Evolutionary conservation across 2,329 filamentous ascomycete species (phyloP), one percentile per base, ranked within the genome.

Genomic region (Fusarium pseudoanthophilum): DNA sequence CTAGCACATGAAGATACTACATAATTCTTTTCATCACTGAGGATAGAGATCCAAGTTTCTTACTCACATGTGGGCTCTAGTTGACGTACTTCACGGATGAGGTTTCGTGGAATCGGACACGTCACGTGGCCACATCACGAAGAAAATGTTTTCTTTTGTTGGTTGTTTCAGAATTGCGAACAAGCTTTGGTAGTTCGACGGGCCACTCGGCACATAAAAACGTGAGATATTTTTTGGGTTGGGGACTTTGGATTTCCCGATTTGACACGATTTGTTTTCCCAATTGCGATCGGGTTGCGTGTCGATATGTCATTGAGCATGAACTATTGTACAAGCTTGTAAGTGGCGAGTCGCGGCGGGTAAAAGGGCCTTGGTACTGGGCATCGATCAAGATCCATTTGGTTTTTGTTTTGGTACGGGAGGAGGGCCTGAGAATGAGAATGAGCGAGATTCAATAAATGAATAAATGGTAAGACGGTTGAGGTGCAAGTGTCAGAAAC

Each of bases 221-320:
- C 20, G 18, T 58, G 40, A 18, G 55, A 48, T 32, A 14, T 34
- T 48, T 58, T 43, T 58, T 57, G 8, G 7, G 37, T 37, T 18
- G 36, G 36, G 42, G 11, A 16, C 42, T n/a, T 59, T 59, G 32
- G 45, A 28, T 53, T 72, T 66, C 71, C 68, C 71, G 71, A 72
- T 74, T 69, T 63, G 71, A 69, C 48, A 42, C 56, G 30, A 49
- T 42, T 57, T 60, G 63, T 57, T 71, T 65, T 56, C 28, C 30
- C 16, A 45, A 45, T 18, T 42, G 55, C 67, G 68, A 74, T 72
- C 71, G 71, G 42, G 49, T 72, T 74, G 71, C 71, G 64, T 52
- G 71, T 69, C 63, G 40, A 69, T 59, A 69, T 70, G 67, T 60
- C 56, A 68, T 71, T 64, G 59, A 67, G 24, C 51, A 63, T 68